Evolutionary conservation across 345 rosid genomes (phyloP), one percentile per base, ranked within the genome.

Genomic region (Citrus reticulata): DNA sequence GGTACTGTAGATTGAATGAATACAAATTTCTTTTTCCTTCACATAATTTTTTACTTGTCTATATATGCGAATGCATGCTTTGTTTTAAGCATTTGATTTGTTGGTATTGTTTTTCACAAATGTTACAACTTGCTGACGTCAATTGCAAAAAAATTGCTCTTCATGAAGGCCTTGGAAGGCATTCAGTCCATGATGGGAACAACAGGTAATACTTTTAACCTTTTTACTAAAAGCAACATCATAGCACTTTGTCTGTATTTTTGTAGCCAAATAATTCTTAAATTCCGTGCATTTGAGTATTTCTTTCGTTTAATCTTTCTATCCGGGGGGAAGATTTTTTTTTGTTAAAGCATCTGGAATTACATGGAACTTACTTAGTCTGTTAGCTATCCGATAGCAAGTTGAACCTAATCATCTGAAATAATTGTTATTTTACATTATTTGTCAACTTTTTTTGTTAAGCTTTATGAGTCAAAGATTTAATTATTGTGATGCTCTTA

Each of bases 1-100:
- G 91, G 91, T 88, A 81, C 66, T 20, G 61, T 54, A 77, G 69
- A 4, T 32, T 70, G 78, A 71, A 17, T 4, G 58, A 46, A 51
- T 77, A 29, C 37, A 19, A 19, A 66, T 9, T 34, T 59, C 16
- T 35, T 58, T 42, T 1, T 1, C 10, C 34, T 72, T 29, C n/a
- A 0, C n/a, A 46, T 25, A 42, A 46, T 63, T 7, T 58, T 8
- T 70, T 22, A 9, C 19, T 32, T 40, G 24, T 60, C 39, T 60
- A 29, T 59, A 35, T 17, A 66, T 42, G 69, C 6, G 4, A 32
- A 22, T 32, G 60, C 25, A 22, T 37, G 22, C 64, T 40, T 3
- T 69, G 55, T 17, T 74, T 39, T 66, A 51, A 51, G 24, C 22
- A 30, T 34, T 62, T 64, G 57, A 40, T 67, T 64, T n/a, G 34